A percentile compares a stretch with the other conserved stretches of the same genome.
Evolutionary conservation across 2,329 filamentous ascomycete species (phyloP).

Genomic region (Clonostachys rosea): DNA sequence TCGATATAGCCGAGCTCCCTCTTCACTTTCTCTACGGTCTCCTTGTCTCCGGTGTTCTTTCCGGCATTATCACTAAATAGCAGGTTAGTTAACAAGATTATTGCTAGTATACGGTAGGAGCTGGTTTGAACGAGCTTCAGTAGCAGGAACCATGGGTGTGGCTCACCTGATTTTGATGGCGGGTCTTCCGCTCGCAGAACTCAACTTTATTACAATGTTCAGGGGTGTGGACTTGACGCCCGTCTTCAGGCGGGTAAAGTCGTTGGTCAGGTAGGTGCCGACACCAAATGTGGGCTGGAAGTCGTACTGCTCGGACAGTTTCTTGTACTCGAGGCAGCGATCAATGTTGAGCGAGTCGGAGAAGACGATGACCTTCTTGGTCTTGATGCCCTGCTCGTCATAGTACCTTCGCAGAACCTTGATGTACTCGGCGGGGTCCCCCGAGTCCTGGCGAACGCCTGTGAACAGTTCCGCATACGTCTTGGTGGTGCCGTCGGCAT

Average conservation of each 20-base stretch:
- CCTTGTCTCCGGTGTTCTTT: conserved; percentile 89
- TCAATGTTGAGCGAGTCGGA: conserved; percentile 94
- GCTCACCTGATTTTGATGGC: conserved; percentile 79
- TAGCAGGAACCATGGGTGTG: background rate
- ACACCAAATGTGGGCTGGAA: conserved; percentile 90
- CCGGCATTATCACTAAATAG: conserved; percentile 66
- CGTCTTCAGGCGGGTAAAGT: conserved; percentile 70
- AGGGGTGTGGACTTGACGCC: conserved; percentile 83
- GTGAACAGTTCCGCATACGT: conserved; percentile 80
- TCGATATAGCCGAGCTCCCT: conserved; percentile 80
- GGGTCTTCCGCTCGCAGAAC: conserved; percentile 72
- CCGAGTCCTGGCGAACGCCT: conserved; percentile 86
- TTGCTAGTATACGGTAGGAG: background rate
- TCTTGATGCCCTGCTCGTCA: conserved; percentile 66
- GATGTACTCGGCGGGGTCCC: conserved; percentile 77
- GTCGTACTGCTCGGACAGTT: conserved; percentile 71
- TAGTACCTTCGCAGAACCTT: conserved; percentile 79
- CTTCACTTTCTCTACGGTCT: conserved; percentile 80
- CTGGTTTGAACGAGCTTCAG: background rate
- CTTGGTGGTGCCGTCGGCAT: conserved; percentile 33
- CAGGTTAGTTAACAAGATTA: background rate
- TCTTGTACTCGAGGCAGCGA: conserved; percentile 84
- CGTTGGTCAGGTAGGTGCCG: conserved; percentile 93
- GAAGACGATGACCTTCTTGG: conserved; percentile 87
- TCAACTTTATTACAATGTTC: conserved; percentile 98